Percentiles rank a stretch among this genome's conserved stretches.
These are phyloP conservation scores for Waitea zeae DNA, from an alignment of 1,284 basidiomycete genomes.

Conservation along the genomic window DNA sequence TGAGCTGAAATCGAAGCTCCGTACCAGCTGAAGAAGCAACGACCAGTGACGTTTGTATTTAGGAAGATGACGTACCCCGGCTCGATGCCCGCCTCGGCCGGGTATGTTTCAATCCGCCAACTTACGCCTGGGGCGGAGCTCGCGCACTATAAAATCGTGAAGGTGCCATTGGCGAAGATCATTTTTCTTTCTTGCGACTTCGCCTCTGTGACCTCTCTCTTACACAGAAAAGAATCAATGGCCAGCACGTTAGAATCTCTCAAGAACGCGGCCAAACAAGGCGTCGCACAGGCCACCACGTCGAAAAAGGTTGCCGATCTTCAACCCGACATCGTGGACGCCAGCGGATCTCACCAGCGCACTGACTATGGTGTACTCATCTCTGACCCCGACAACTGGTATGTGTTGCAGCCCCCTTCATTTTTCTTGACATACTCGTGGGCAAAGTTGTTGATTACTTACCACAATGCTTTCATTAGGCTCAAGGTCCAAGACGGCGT, in stretches of 20 bases:
- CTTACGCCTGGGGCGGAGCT: too few species aligned
- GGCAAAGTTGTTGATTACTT: constrained; percentile 1
- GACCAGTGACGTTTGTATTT: too few species aligned
- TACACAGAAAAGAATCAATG: too few species aligned
- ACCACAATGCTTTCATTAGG: constrained; percentile 20
- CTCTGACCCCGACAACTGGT: constrained; percentile 51
- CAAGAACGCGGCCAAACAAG: constrained; percentile 11
- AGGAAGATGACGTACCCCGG: too few species aligned
- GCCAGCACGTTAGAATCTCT: constrained; percentile 5
- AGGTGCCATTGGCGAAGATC: too few species aligned
- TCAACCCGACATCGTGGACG: constrained; percentile 21
- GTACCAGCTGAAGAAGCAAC: too few species aligned
- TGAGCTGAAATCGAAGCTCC: too few species aligned
- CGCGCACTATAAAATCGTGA: too few species aligned
- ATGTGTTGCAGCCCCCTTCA: constrained; percentile 9
- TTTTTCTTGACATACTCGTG: not conserved
- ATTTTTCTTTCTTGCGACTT: too few species aligned
- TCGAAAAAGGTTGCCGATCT: constrained; percentile 27
- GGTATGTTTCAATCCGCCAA: too few species aligned
- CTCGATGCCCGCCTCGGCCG: too few species aligned
- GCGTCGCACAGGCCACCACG: constrained; percentile 14
- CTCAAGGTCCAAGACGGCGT: constrained; percentile 28
- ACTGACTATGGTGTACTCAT: constrained; percentile 46
- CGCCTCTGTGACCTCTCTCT: too few species aligned
- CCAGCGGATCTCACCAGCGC: constrained; percentile 22